Percentiles rank a stretch among this genome's conserved stretches.
Conservation (phyloP, 129 eudicot genomes). For the Glebionis coronaria region DNA sequence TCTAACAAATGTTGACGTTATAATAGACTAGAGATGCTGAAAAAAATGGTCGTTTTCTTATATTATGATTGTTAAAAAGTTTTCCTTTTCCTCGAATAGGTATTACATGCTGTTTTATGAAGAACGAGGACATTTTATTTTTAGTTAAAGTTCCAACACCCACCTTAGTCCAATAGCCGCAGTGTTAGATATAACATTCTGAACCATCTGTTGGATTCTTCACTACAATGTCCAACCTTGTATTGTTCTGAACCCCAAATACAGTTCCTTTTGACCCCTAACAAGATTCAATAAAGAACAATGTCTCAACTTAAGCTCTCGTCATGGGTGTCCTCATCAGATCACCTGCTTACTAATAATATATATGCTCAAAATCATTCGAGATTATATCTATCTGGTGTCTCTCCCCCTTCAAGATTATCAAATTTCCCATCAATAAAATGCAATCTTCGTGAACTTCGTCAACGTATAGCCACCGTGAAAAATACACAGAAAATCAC, state of each 20-base stretch:
- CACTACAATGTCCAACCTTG: neutral
- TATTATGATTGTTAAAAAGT: neutral
- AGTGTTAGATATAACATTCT: neutral
- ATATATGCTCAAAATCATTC: slow-evolving; percentile 7
- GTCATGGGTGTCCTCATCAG: slow-evolving; percentile 22
- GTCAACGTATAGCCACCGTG: slow-evolving; percentile 57
- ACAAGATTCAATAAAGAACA: neutral
- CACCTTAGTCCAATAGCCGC: neutral
- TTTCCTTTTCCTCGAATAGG: neutral
- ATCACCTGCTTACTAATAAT: slow-evolving; percentile 13
- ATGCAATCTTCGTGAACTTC: slow-evolving; percentile 57
- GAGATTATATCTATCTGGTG: neutral
- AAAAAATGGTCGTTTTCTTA: neutral
- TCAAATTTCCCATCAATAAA: slow-evolving; percentile 25
- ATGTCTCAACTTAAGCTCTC: slow-evolving; percentile 34
- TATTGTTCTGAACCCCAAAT: neutral
- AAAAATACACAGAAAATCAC: slow-evolving; percentile 80
- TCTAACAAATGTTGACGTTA: neutral
- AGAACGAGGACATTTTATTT: neutral
- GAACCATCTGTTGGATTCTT: neutral
- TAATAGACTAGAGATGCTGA: neutral
- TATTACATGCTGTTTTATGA: neutral
- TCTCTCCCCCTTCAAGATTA: slow-evolving; percentile 6
- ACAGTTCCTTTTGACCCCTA: neutral
- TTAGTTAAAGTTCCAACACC: too few species aligned